Evolutionary conservation across 495 filamentous ascomycete genomes (phyloP), one percentile per base, ranked within the genome.

Genomic region (Xylaria grammica): DNA sequence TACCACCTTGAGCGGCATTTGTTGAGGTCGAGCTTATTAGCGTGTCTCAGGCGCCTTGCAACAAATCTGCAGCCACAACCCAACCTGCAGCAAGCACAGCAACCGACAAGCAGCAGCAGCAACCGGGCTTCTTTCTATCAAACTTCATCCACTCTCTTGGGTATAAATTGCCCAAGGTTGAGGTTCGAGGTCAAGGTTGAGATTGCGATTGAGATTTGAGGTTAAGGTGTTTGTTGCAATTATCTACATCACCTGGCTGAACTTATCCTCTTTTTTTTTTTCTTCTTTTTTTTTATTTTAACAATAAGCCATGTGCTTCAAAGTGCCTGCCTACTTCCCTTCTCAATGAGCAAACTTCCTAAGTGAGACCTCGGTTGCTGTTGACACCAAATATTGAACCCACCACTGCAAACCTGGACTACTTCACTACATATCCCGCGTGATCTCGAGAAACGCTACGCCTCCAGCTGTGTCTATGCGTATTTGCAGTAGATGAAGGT

Each of bases 311-410:
- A n/a, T n/a, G n/a, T 36, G 32, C 32, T 5, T 36, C n/a, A 29
- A 40, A 17, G 32, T 20, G 13, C 53, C 36, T 42, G 20, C 53
- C 22, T 38, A 20, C 22, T 8, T 56, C 36, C 30, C 34, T 26
- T 56, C 36, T 20, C 53, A 27, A 26, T 19, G 22, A 38, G 53
- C 53, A 27, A 42, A 32, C 53, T 42, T 27, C 24, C 38, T 56
- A 26, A 27, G 53, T 56, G 53, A 56, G 22, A 13, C 13, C 22
- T 32, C 40, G 10, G 36, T 56, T 56, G 53, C 22, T 56, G 34
- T 56, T 17, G 30, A 54, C 34, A 9, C n/a, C 5, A 11, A 13
- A 53, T 29, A 8, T 20, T 34, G 50, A 53, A n/a, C 29, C n/a
- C 50, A 11, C 11, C 29, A 30, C 50, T 20, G 32, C 32, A 24